phyloP scores from a whole-genome alignment of 2,329 filamentous ascomycete genomes.

The Phaeophleospora eucalypticola region DNA sequence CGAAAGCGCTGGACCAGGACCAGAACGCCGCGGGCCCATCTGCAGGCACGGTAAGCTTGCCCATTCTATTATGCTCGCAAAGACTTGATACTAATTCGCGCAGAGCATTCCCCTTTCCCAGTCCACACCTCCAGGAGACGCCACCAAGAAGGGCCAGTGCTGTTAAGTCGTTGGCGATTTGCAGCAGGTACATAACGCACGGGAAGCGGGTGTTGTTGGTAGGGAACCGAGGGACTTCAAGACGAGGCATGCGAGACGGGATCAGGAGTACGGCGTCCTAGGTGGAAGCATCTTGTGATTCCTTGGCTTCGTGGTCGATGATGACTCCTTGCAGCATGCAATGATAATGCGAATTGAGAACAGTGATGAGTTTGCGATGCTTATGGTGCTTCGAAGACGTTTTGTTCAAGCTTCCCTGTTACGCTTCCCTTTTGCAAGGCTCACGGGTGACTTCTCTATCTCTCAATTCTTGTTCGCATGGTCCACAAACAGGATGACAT shows the following conservation, averaged over 20 bases:
- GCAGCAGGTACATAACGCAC: neutral
- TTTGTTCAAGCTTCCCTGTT: too few relatives aligned
- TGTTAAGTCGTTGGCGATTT: constrained; percentile 50
- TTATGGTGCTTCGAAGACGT: too few relatives aligned
- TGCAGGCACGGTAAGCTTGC: constrained; percentile 69
- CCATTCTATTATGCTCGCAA: too few relatives aligned
- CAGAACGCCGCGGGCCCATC: constrained; percentile 70
- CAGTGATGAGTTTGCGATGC: too few relatives aligned
- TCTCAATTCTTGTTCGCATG: too few relatives aligned
- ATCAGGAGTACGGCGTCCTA: too few relatives aligned
- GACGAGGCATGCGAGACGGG: neutral
- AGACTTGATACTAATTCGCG: too few relatives aligned
- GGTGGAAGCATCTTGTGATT: too few relatives aligned
- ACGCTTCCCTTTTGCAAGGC: too few relatives aligned
- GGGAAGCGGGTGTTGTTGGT: neutral
- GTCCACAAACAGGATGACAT: too few relatives aligned
- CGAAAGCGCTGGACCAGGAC: constrained; percentile 90
- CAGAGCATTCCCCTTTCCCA: constrained; percentile 64
- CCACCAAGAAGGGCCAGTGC: constrained; percentile 76
- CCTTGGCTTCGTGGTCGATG: neutral
- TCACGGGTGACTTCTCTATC: neutral
- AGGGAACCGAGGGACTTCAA: neutral
- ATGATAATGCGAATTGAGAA: neutral
- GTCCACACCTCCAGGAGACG: constrained; percentile 57
- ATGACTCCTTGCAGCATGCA: neutral